Evolutionary conservation across 345 rosid species (phyloP).

Genomic region (Hibiscus tridactylites): DNA sequence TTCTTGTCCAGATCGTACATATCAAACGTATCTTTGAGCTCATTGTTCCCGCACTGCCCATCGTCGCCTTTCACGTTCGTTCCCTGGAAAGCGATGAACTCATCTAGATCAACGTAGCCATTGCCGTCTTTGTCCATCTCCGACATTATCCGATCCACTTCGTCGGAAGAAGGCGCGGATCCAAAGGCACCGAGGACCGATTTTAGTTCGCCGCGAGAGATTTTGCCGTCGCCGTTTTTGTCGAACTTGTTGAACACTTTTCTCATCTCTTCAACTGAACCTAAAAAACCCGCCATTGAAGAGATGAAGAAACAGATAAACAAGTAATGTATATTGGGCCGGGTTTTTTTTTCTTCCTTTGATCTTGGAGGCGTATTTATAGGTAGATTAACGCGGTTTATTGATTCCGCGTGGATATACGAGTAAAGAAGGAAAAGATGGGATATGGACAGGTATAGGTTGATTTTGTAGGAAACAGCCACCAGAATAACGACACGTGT

Average conservation of each 20-base stretch:
- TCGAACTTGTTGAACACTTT: constrained; percentile 67
- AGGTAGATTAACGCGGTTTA: background rate
- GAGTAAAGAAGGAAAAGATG: background rate
- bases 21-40: constrained; percentile 78
- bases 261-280: constrained; percentile 44
- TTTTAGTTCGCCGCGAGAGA: constrained; percentile 62
- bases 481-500: background rate
- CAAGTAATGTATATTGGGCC: background rate
- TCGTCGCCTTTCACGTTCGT: background rate
- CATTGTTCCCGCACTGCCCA: constrained; percentile 22
- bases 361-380: constrained; percentile 6
- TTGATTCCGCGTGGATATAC: constrained; percentile 1
- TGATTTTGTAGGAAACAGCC: background rate
- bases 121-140: constrained; percentile 89
- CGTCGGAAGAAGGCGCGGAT: constrained; percentile 37
- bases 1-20: constrained; percentile 74
- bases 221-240: constrained; percentile 86
- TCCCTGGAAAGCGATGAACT: constrained; percentile 48
- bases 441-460: background rate
- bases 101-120: constrained; percentile 70
- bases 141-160: constrained; percentile 48
- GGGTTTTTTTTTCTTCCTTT: background rate
- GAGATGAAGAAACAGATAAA: background rate
- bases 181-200: constrained; percentile 53
- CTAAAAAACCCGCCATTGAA: constrained; percentile 17